Evolutionary conservation across 805 yeast species (phyloP).

Genomic region (Pichia deserticola): DNA sequence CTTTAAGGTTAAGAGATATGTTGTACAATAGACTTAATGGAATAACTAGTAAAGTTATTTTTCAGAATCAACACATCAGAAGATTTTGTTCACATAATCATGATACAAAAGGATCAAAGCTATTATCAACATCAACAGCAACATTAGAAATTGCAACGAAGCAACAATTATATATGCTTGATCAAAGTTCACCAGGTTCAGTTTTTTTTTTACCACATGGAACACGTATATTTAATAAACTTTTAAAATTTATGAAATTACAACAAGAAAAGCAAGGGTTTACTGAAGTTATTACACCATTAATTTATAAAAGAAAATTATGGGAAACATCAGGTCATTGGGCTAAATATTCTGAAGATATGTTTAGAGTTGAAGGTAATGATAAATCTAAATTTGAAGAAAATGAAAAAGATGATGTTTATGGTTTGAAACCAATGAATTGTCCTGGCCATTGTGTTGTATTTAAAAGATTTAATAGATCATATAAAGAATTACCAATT

Average conservation of each 20-base stretch:
- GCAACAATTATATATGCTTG: constrained; percentile 74
- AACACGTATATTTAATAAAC: constrained; percentile 71
- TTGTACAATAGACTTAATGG: not conserved
- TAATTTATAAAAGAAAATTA: constrained; percentile 70
- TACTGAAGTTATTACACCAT: constrained; percentile 87
- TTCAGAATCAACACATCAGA: not conserved
- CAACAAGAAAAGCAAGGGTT: constrained; percentile 80
- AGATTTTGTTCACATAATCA: constrained; percentile 10
- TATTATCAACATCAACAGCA: constrained; percentile 27
- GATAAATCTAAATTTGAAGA: constrained; percentile 30
- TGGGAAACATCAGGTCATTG: constrained; percentile 98
- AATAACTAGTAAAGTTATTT: not conserved
- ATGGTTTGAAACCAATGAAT: constrained; percentile 85
- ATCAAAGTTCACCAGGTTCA: constrained; percentile 83
- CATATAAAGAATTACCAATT: constrained; percentile 96
- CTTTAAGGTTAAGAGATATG: no score
- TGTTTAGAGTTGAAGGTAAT: constrained; percentile 54
- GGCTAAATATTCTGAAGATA: constrained; percentile 95
- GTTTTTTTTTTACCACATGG: constrained; percentile 92
- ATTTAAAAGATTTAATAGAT: constrained; percentile 87
- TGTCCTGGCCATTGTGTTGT: constrained; percentile 77
- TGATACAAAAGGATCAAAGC: constrained; percentile 2
- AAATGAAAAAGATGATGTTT: constrained; percentile 80
- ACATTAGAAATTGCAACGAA: constrained; percentile 43
- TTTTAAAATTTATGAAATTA: constrained; percentile 74